Evolutionary conservation across 2,329 filamentous ascomycete species (phyloP), one percentile per base, ranked within the genome.

Genomic region (Leptographium wingfieldii): DNA sequence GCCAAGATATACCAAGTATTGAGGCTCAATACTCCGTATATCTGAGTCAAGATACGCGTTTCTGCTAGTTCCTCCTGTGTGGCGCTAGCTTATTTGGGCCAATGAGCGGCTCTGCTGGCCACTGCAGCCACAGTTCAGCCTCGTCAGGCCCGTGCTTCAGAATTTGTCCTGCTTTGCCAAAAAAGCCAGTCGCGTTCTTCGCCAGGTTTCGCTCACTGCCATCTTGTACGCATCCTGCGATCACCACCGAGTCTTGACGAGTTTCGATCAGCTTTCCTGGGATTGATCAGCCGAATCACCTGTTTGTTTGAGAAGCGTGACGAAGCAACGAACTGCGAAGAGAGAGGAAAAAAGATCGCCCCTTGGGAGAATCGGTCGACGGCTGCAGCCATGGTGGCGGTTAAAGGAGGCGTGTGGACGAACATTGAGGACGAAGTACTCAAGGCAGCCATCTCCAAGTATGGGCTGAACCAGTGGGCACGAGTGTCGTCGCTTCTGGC

Each of bases 401-500:
- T 87, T 72, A 87, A 88, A 71, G 85, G 85, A 76, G 85, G 85
- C 67, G 85, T 87, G 64, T 88, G 85, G 85, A 87, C 84, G 56
- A 88, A 88, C 69, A 86, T 87, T 59, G 84, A 88, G 80, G 94
- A 99, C 76, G 94, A 99, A 75, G 95, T 97, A 69, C 87, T 99
- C 75, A 96, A 97, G 76, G 92, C 91, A 60, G 88, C 88, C 61
- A 90, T 95, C 65, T 94, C 89, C 67, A 96, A 96, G 73, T 96
- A 96, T 79, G 91, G 91, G 56, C 81, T 96, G 63, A 94, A 96
- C 70, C 94, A 99, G 76, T 99, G 94, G 94, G 92, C 94, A 71
- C 92, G 94, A 73, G 94, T 97, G 65, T 96, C 94, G 60, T 97
- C 94, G 61, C 83, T 99, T 65, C 86, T 99, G 66, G 92, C 92